Base-by-base conservation (phyloP, 2,329 filamentous ascomycete genomes). In the Colletotrichum paranaense region DNA sequence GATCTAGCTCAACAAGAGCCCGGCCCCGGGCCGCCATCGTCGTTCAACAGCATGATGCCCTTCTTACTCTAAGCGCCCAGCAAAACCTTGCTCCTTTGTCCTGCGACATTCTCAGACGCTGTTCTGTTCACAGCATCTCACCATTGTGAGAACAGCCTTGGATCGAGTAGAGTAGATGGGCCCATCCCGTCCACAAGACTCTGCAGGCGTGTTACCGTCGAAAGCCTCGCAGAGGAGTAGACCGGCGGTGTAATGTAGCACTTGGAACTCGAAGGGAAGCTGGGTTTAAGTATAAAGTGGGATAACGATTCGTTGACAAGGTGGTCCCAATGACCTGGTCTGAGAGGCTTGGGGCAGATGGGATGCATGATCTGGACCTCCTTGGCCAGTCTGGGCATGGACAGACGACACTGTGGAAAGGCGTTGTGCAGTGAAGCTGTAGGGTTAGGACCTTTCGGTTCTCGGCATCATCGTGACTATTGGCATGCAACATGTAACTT, bases 211-310 rank as follows among this genome's bases (percentile, higher is more conserved):
- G 67, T 62, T 57, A 60, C 70, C 49, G 62, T 58, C 24, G 49
- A 52, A 26, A 22, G 62, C 22, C 9, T 42, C 22, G 38, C 30
- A 12, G 19, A 30, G 30, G 11, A 8, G 57, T 49, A 30, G 16
- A 12, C 42, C 52, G 42, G 62, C 53, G 35, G 73, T 75, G 71
- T 52, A n/a, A 74, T 74, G 73, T 71, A 56, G 42, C 62, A 75
- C 73, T n/a, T 62, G 30, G 52, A 14, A 52, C 24, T 14, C 14
- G 53, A 58, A 35, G 24, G 24, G 63, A 65, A 52, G 63, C 42
- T 42, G 8, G 32, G 32, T 60, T 42, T 22, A 53, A 38, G 38
- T 64, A 70, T 62, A 49, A 38, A 56, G 28, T 4, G 19, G 32
- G 30, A 53, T 56, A 42, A 26, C 24, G 66, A 42, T 64, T 70